Percentiles rank a stretch among this genome's conserved stretches.
Conservation (phyloP, 2,329 filamentous ascomycete species). For the Lasiodiplodia citricola region DNA sequence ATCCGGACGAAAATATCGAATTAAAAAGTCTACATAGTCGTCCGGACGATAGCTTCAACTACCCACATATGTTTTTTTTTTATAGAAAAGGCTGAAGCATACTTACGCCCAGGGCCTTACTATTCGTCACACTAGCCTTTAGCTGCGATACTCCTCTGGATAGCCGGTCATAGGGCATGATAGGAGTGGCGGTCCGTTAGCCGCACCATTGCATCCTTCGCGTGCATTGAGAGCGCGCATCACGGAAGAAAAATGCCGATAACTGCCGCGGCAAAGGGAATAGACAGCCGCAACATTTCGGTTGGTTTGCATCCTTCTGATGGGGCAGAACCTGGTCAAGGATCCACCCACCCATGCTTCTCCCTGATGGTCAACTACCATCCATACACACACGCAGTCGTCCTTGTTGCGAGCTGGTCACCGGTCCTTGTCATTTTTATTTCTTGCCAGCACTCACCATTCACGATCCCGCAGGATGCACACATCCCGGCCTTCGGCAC, state of each 20-base stretch:
- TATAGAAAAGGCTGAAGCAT: too few species aligned
- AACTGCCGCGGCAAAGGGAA: neutral
- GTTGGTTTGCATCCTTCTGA: neutral
- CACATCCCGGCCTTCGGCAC: neutral
- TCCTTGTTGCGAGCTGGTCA: neutral
- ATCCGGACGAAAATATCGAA: too few species aligned
- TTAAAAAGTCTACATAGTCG: too few species aligned
- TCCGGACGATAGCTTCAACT: too few species aligned
- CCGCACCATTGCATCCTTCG: slow-evolving; percentile 11
- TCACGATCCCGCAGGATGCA: neutral
- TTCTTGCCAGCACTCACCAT: neutral
- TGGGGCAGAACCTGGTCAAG: neutral
- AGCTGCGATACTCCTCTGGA: too few species aligned
- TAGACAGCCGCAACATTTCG: neutral
- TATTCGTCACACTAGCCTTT: too few species aligned
- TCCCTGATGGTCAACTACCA: neutral
- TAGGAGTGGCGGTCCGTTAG: slow-evolving; percentile 7
- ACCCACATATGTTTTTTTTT: too few species aligned
- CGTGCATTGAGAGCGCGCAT: neutral
- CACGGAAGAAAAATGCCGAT: neutral
- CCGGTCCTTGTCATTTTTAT: neutral
- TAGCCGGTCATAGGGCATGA: neutral
- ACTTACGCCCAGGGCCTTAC: too few species aligned
- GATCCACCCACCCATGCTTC: neutral
- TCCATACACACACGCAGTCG: neutral